Base-by-base conservation (phyloP, 768 basidiomycete genomes). In the Lactarius pseudohatsudake region DNA sequence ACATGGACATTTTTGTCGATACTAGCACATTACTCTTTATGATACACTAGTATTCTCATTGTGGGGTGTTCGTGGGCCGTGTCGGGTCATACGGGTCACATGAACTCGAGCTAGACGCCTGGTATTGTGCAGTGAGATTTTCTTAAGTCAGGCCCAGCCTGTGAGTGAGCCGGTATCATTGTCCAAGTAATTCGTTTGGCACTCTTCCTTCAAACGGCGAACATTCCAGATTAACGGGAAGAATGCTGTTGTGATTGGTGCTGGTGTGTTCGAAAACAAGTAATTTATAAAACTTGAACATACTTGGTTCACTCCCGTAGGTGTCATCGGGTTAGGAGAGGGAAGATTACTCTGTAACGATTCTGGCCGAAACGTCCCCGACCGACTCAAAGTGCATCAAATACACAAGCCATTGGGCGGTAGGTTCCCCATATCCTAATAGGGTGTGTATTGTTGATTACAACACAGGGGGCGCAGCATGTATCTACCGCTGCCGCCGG, bases 351-450 rank as follows among this genome's bases (percentile, higher is more conserved):
- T 26, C 26, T 26, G 26, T 93, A 18, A 85, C 85, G 2, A 80
- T 94, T 60, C 76, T 93, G 13, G 88, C 91, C 0, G 89, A 91
- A 59, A 78, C 81, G 1, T 79, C 92, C 45, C 91, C 92, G 0
- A 86, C 81, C 45, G 92, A 94, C 74, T 81, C 85, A 1, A 88
- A 87, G 76, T 82, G 80, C n/a, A 86, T 89, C 72, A 81, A 81
- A 61, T 93, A 91, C 71, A 91, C 92, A 2, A 91, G 89, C 74
- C 84, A 84, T 40, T 93, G 92, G 92, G 92, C 92, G 43, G 92
- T 91, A 69, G 69, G 87, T 79, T 26, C 9, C 30, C 10, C 63
- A 22, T 58, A 11, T 43, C 26, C 36, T 28, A 47, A 43, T 22
- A 34, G 36, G 30, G 54, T 3, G 30, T 36, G 34, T 57, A 40